A percentile compares a stretch with the other conserved stretches of the same genome.
Evolutionary conservation across 768 basidiomycete genomes (phyloP).

Genomic region (Aureoboletus auriporus): DNA sequence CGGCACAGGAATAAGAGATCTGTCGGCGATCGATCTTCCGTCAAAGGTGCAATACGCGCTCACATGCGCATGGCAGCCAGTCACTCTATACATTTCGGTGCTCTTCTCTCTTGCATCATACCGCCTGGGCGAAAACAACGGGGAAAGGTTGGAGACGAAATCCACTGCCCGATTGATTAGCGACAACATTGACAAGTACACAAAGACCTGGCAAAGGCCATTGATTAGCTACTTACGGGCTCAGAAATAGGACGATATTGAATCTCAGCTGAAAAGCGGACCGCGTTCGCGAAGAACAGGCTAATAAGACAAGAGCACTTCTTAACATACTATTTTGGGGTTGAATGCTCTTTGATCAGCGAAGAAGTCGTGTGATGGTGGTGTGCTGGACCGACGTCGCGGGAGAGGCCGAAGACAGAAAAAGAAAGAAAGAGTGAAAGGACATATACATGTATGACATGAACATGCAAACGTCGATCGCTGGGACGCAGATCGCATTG

Average conservation of each 20-base stretch:
- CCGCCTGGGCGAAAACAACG: slow-evolving; percentile 22
- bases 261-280: slow-evolving; percentile 2
- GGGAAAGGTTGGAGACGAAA: slow-evolving; percentile 16
- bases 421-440: background rate
- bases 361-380: slow-evolving; percentile 11
- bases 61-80: slow-evolving; percentile 7
- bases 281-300: slow-evolving; percentile 7
- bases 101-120: slow-evolving; percentile 27
- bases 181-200: background rate
- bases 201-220: slow-evolving; percentile 7
- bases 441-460: background rate
- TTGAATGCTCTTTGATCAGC: slow-evolving; percentile 20
- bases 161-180: slow-evolving; percentile 12
- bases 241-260: slow-evolving; percentile 7
- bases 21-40: slow-evolving; percentile 26
- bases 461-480: slow-evolving; percentile 9
- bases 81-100: slow-evolving; percentile 24
- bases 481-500: slow-evolving; percentile 9
- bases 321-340: slow-evolving; percentile 16
- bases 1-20: slow-evolving; percentile 11
- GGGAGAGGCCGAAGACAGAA: background rate
- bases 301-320: slow-evolving; percentile 19
- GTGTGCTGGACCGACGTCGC: background rate
- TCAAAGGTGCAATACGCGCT: slow-evolving; percentile 15
- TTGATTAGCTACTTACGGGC: slow-evolving; percentile 18